Percentiles rank a stretch among this genome's conserved stretches.
Evolutionary conservation across 1,284 basidiomycete genomes (phyloP).

Genomic region (Tilletiopsis washingtonensis): DNA sequence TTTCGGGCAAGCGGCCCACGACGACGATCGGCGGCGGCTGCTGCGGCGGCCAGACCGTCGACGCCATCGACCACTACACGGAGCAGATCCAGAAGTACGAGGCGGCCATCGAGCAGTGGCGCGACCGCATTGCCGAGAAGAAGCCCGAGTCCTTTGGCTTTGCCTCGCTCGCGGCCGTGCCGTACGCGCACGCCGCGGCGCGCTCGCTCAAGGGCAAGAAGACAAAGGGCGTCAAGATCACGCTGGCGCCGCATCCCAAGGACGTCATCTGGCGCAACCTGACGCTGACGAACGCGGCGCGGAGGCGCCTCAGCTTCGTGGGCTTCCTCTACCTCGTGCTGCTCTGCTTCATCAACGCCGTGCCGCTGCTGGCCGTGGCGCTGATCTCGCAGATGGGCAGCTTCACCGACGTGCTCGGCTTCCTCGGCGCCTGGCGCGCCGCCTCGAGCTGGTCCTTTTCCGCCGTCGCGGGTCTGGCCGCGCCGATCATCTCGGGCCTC

Average conservation of each 20-base stretch:
- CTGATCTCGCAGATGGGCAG: slow-evolving; percentile 38
- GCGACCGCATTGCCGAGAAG: slow-evolving; percentile 33
- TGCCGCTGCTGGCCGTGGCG: slow-evolving; percentile 37
- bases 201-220: slow-evolving; percentile 24
- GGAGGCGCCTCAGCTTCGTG: slow-evolving; percentile 22
- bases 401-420: slow-evolving; percentile 24
- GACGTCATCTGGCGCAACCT: slow-evolving; percentile 46
- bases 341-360: slow-evolving; percentile 39
- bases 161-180: slow-evolving; percentile 37
- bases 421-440: slow-evolving; percentile 26
- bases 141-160: slow-evolving; percentile 43
- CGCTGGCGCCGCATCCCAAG: slow-evolving; percentile 32
- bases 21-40: slow-evolving; percentile 63
- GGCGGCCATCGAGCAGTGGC: slow-evolving; percentile 49
- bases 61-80: slow-evolving; percentile 40
- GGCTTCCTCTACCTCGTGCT: slow-evolving; percentile 31
- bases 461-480: slow-evolving; percentile 33
- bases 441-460: slow-evolving; percentile 30
- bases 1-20: slow-evolving; percentile 66
- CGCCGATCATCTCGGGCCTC: slow-evolving; percentile 37
- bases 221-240: slow-evolving; percentile 25
- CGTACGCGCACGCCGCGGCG: slow-evolving; percentile 42
- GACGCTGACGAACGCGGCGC: slow-evolving; percentile 17
- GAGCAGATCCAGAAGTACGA: slow-evolving; percentile 36
- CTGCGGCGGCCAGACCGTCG: slow-evolving; percentile 62